A percentile compares a stretch with the other conserved stretches of the same genome.
Evolutionary conservation across 1,139 yeast species (phyloP).

Genomic region (Suhomyces terraborum): DNA sequence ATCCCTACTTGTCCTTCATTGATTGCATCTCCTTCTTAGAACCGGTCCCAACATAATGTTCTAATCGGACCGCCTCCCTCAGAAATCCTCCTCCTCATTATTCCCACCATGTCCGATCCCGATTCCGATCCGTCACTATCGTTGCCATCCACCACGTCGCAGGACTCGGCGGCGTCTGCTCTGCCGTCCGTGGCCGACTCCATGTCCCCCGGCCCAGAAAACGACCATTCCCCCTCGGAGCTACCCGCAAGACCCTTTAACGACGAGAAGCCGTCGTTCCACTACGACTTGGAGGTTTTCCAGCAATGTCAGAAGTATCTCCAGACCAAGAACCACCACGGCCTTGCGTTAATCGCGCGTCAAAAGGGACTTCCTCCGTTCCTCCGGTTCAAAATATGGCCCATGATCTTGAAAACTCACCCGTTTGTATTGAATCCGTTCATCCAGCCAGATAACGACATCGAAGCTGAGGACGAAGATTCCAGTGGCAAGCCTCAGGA

Average conservation of each 20-base stretch:
- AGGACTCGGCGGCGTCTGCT: not conserved
- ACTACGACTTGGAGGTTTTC: constrained; percentile 44
- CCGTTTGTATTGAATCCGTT: constrained; percentile 82
- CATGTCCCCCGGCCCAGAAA: constrained; percentile 4
- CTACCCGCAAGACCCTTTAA: not conserved
- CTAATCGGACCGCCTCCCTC: not conserved
- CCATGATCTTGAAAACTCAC: constrained; percentile 74
- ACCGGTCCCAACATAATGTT: constrained; percentile 4
- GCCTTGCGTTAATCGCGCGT: constrained; percentile 77
- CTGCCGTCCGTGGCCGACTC: not conserved
- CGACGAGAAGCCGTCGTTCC: constrained; percentile 37
- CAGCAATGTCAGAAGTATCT: constrained; percentile 45
- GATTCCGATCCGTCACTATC: constrained; percentile 10
- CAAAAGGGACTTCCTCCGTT: constrained; percentile 86
- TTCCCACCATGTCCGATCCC: too few relatives aligned
- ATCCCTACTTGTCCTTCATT: too few relatives aligned
- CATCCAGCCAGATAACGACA: constrained; percentile 54
- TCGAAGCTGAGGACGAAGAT: constrained; percentile 17
- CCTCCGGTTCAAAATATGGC: constrained; percentile 81
- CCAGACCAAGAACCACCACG: constrained; percentile 57
- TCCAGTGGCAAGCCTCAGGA: constrained; percentile 15
- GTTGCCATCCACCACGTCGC: constrained; percentile 4
- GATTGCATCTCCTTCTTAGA: constrained; percentile 1
- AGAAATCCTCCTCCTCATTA: too few relatives aligned
- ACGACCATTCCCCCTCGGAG: constrained; percentile 4